Conservation (phyloP, 1,284 basidiomycete genomes). For the Apiotrichum akiyoshidainum region DNA sequence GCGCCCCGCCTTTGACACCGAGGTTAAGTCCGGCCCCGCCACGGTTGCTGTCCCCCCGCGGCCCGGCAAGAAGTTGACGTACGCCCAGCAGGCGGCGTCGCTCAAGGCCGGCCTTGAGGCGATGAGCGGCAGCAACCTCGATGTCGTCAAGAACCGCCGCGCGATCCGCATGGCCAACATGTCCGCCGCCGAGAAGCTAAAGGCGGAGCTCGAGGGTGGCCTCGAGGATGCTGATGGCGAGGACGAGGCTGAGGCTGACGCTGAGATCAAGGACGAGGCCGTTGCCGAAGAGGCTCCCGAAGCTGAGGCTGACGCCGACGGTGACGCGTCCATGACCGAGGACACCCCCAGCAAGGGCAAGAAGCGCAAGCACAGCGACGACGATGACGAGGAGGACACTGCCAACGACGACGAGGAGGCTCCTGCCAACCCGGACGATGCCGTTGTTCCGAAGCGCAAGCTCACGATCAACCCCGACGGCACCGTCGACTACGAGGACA, state of each 20-base stretch:
- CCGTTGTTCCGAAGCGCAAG: slow-evolving; percentile 52
- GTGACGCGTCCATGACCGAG: slow-evolving; percentile 20
- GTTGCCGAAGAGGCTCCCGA: slow-evolving; percentile 18
- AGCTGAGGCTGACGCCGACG: slow-evolving; percentile 19
- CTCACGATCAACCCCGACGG: slow-evolving; percentile 78
- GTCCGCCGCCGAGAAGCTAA: slow-evolving; percentile 88
- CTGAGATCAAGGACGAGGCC: slow-evolving; percentile 11
- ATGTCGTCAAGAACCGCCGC: slow-evolving; percentile 79
- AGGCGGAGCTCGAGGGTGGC: slow-evolving; percentile 67
- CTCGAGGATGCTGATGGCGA: slow-evolving; percentile 53
- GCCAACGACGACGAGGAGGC: slow-evolving; percentile 51
- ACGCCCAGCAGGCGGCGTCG: slow-evolving; percentile 45
- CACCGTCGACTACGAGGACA: slow-evolving; percentile 70
- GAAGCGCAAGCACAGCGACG: slow-evolving; percentile 68
- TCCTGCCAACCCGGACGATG: slow-evolving; percentile 49
- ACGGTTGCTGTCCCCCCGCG: neutral
- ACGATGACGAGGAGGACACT: slow-evolving; percentile 31
- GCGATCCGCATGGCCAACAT: slow-evolving; percentile 93
- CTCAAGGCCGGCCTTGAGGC: slow-evolving; percentile 53
- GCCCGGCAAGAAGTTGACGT: slow-evolving; percentile 31
- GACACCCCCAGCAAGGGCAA: slow-evolving; percentile 47
- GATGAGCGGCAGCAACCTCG: slow-evolving; percentile 65
- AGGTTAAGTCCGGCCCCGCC: slow-evolving; percentile 55
- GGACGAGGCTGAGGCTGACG: slow-evolving; percentile 22
- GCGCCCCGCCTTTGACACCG: slow-evolving; percentile 60